These are phyloP conservation scores for Ottelia alismoides DNA, from an alignment of 106 monocot species.

Conservation along the genomic window DNA sequence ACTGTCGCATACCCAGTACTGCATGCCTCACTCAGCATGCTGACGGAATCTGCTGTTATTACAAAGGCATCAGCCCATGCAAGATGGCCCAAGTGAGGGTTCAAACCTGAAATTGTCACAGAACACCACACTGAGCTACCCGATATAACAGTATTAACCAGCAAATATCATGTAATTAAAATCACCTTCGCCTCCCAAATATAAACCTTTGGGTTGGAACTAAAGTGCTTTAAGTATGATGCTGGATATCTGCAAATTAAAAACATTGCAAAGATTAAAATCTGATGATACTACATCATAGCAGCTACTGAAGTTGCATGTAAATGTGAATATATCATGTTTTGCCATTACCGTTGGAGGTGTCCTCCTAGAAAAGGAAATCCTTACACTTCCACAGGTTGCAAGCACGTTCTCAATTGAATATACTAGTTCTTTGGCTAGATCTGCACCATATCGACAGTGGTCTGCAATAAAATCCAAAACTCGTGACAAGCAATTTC, in stretches of 20 bases:
- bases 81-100: slow-evolving; percentile 97
- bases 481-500: too few relatives aligned
- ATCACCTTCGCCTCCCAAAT: slow-evolving; percentile 94
- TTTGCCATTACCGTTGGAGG: slow-evolving; percentile 76
- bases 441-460: slow-evolving; percentile 79
- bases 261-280: too few relatives aligned
- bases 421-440: slow-evolving; percentile 57
- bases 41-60: slow-evolving; percentile 88
- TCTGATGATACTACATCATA: too few relatives aligned
- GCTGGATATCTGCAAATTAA: slow-evolving; percentile 32
- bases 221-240: slow-evolving; percentile 56
- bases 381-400: slow-evolving; percentile 89
- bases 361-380: slow-evolving; percentile 93
- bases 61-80: slow-evolving; percentile 99
- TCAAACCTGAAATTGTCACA: slow-evolving; percentile 38
- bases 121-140: neutral
- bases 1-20: slow-evolving; percentile 72
- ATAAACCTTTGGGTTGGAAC: slow-evolving; percentile 67
- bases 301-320: too few relatives aligned
- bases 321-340: too few relatives aligned
- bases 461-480: too few relatives aligned
- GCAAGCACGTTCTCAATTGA: slow-evolving; percentile 55
- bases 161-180: neutral
- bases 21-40: slow-evolving; percentile 97
- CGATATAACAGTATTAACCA: neutral